phyloP scores from a whole-genome alignment of 2,329 filamentous ascomycete genomes.

The Talaromyces piceae region DNA sequence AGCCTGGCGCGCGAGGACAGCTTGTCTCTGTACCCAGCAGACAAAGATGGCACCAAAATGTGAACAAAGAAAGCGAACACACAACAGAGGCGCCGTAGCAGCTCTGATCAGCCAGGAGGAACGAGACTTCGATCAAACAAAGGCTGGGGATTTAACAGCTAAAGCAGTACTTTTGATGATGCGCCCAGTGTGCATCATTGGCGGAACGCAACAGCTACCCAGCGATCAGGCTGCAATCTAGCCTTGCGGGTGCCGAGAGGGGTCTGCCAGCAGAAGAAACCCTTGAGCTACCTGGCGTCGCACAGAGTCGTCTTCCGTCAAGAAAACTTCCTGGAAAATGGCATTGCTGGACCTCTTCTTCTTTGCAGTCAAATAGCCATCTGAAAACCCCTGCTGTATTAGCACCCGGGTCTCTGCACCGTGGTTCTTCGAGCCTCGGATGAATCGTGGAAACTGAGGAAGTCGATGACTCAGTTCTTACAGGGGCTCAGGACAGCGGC shows the following conservation, averaged over 20 bases:
- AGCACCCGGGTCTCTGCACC: not conserved
- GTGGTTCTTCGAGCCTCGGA: not conserved
- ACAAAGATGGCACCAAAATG: not conserved
- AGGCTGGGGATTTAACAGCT: not conserved
- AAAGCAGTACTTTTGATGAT: not conserved
- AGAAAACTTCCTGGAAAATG: not conserved
- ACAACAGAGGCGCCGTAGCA: not conserved
- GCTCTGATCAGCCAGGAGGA: not conserved
- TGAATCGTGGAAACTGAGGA: not conserved
- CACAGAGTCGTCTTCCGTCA: not conserved
- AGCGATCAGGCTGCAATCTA: not conserved
- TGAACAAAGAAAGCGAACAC: not conserved
- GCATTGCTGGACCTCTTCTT: not conserved
- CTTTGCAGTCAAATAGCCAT: not conserved
- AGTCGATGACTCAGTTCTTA: not conserved
- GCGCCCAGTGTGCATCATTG: not conserved
- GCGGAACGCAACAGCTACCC: not conserved
- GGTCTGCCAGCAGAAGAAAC: not conserved
- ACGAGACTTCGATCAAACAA: not conserved
- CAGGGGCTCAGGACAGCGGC: not conserved
- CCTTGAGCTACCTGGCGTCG: not conserved
- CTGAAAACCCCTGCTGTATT: not conserved
- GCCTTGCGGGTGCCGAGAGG: not conserved
- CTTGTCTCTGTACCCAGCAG: not conserved
- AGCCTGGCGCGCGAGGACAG: not conserved